Percentiles rank a stretch among this genome's conserved stretches.
phyloP scores from a whole-genome alignment of 768 basidiomycete genomes.

The Termitomyces sp. region DNA sequence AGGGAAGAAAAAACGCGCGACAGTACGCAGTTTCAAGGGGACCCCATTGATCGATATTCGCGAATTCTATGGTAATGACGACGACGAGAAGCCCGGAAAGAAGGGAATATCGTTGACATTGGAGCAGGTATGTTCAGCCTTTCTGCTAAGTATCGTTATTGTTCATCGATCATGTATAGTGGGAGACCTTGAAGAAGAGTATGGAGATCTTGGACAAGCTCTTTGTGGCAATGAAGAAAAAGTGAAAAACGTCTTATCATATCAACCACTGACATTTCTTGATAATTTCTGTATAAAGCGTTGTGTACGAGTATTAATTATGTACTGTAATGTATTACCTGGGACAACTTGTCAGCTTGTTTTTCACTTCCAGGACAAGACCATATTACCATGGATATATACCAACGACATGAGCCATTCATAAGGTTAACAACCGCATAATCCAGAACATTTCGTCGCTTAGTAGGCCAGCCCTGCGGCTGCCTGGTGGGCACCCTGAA shows the following conservation, averaged over 20 bases:
- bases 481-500: slow-evolving; percentile 66
- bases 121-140: slow-evolving; percentile 52
- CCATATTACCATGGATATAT: neutral
- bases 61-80: slow-evolving; percentile 57
- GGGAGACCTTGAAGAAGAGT: slow-evolving; percentile 51
- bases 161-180: slow-evolving; percentile 32
- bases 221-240: slow-evolving; percentile 34
- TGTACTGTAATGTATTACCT: neutral
- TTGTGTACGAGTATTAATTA: slow-evolving; percentile 3
- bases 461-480: slow-evolving; percentile 59
- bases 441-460: neutral
- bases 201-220: slow-evolving; percentile 48
- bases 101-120: slow-evolving; percentile 68
- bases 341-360: neutral
- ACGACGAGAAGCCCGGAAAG: slow-evolving; percentile 72
- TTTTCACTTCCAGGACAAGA: neutral
- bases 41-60: slow-evolving; percentile 64
- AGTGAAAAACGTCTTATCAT: slow-evolving; percentile 16
- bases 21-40: slow-evolving; percentile 52
- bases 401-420: neutral
- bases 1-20: slow-evolving; percentile 69
- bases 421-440: neutral
- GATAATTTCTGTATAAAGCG: neutral
- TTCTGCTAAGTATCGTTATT: neutral
- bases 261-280: neutral